Conservation (phyloP, 2,329 filamentous ascomycete genomes). For the Hypoxylon sp. region DNA sequence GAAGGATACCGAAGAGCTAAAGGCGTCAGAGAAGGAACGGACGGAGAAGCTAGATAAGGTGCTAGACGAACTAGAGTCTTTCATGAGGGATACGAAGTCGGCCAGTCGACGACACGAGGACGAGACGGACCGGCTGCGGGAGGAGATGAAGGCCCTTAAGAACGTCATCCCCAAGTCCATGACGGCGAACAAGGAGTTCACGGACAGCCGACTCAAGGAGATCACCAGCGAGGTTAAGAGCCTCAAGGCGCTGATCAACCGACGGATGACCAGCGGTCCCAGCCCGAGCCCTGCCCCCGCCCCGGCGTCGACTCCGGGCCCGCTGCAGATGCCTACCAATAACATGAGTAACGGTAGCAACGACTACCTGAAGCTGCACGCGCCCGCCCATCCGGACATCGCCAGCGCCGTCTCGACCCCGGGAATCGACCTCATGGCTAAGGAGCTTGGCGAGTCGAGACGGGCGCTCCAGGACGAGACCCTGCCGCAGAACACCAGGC, state of each 20-base stretch:
- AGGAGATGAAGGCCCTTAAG: slow-evolving; percentile 86
- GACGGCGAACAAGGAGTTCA: slow-evolving; percentile 85
- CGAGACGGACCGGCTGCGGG: slow-evolving; percentile 85
- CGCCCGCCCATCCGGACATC: slow-evolving; percentile 33
- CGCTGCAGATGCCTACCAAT: background rate
- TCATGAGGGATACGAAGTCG: slow-evolving; percentile 83
- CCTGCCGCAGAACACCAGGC: slow-evolving; percentile 28
- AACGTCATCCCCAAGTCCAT: slow-evolving; percentile 90
- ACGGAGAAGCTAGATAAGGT: slow-evolving; percentile 86
- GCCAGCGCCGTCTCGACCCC: slow-evolving; percentile 40
- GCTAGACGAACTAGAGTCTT: slow-evolving; percentile 84
- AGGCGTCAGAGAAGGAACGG: slow-evolving; percentile 84
- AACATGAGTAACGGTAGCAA: slow-evolving; percentile 23
- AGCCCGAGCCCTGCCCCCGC: slow-evolving; percentile 28
- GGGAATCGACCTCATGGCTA: slow-evolving; percentile 38
- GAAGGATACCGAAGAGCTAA: slow-evolving; percentile 89
- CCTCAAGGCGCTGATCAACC: slow-evolving; percentile 84
- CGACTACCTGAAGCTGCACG: slow-evolving; percentile 36
- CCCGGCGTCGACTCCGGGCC: slow-evolving; percentile 10
- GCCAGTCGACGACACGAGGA: slow-evolving; percentile 86
- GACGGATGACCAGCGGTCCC: slow-evolving; percentile 63
- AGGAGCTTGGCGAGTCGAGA: slow-evolving; percentile 49
- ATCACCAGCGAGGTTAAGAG: slow-evolving; percentile 90
- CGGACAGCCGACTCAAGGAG: slow-evolving; percentile 84
- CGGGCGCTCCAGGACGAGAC: slow-evolving; percentile 52